Base-by-base conservation (phyloP, 768 basidiomycete species). In the Brasilioporus rufonigricans region DNA sequence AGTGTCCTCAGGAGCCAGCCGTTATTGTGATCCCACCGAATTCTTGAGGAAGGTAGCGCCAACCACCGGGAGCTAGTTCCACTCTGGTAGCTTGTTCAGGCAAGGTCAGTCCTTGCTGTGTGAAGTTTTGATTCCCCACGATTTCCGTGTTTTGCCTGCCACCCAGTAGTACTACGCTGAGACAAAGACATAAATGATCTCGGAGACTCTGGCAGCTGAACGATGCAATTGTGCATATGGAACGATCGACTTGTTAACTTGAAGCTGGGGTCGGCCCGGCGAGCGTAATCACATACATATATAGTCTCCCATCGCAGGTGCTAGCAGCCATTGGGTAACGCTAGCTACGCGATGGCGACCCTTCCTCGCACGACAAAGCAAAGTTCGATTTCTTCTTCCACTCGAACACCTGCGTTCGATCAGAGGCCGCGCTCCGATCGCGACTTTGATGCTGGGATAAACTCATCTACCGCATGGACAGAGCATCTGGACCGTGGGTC, bases 381-480 rank as follows among this genome's bases (percentile, higher is more conserved):
- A 39, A 54, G 58, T 43, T 52, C 68, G 29, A 55, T 62, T 21
- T 50, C 58, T 27, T 39, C 52, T 35, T 27, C 55, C 18, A 18
- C 44, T 32, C 51, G 44, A 4, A 46, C 55, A 45, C 61, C 44
- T 24, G 58, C 48, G 8, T 56, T 58, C 44, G 63, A 38, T 74
- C 74, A 35, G 36, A 76, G 59, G 41, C 65, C 60, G 40, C 52
- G 33, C 52, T 62, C 69, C 9, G 60, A 62, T 36, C 53, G 61
- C 38, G 81, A 82, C 47, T 90, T 91, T 62, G 90, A 91, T 65
- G 80, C 84, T 1, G 89, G 90, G 4, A 79, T 91, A 68, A 90
- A 91, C 71, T 78, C 86, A 12, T 91, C 90, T 1, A 70, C 78
- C 7, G 90, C 87, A 12, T 92, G 89, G 90, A 86, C 87, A 23